phyloP scores from a whole-genome alignment of 2,329 filamentous ascomycete species.

The Diaporthe caulivora region DNA sequence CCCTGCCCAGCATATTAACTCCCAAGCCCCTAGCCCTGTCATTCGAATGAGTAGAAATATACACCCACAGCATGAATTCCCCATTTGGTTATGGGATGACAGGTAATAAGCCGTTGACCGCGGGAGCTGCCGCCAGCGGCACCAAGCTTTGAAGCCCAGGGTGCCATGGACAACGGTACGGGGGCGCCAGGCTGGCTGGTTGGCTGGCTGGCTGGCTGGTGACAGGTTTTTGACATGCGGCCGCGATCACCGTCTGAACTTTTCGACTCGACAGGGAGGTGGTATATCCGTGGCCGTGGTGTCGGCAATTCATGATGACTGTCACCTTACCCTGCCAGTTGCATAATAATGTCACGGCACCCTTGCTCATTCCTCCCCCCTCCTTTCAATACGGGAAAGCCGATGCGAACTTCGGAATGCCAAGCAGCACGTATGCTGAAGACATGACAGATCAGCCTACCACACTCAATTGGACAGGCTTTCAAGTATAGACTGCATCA shows the following conservation, averaged over 20 bases:
- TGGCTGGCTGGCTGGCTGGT: background rate
- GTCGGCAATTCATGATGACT: conserved; percentile 1
- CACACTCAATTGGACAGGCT: background rate
- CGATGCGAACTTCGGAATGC: conserved; percentile 4
- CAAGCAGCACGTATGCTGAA: background rate
- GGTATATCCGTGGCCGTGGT: background rate
- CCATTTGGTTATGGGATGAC: background rate
- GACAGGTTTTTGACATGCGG: background rate
- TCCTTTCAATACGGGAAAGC: background rate
- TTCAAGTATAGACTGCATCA: background rate
- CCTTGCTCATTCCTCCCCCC: background rate
- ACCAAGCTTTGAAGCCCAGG: background rate
- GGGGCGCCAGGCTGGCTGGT: background rate
- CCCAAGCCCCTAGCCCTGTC: background rate
- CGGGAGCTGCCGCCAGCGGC: conserved; percentile 19
- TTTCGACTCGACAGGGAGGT: background rate
- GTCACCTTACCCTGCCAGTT: conserved; percentile 4
- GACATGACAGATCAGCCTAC: background rate
- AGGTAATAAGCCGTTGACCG: background rate
- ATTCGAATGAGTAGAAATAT: background rate
- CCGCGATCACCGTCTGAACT: conserved; percentile 14
- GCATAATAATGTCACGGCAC: background rate
- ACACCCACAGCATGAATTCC: conserved; percentile 5
- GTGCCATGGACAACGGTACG: background rate
- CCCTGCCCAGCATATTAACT: background rate